Evolutionary conservation across 2,329 filamentous ascomycete species (phyloP), one percentile per base, ranked within the genome.

Genomic region (Alternaria panax): DNA sequence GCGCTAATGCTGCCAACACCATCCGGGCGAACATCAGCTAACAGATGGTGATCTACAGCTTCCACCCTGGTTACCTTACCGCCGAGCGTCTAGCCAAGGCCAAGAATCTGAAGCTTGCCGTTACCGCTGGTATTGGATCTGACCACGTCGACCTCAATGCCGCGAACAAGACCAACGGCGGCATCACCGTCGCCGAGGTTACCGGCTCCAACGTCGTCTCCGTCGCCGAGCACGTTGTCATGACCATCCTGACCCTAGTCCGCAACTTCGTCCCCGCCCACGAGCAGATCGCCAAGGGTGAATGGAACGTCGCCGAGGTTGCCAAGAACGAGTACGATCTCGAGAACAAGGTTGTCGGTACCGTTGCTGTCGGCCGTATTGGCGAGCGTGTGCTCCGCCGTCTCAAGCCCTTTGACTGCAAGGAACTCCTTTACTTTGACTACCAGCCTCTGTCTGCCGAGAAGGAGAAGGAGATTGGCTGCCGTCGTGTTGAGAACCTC

Each of bases 321-420:
- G 95, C 95, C 79, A 98, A 98, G 90, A 93, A 97, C 84, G 94
- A 98, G 86, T 99, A 90, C 80, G 95, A 99, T 77, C 90, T 99
- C 57, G 95, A 98, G 87, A 86, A 86, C 86, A 99, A 99, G 89
- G 92, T 96, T 48, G 95, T 99, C 72, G 95, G 95, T 75, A 99
- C 95, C 78, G 95, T 99, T 60, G 95, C 92, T 75, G 93, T 98
- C 64, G 95, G 95, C 80, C 92, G 95, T 79, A 99, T 99, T 75
- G 95, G 95, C 75, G 93, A 98, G 89, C 93, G 95, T 83, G 95
- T 99, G 59, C 88, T 99, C 72, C 91, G 94, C 81, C 90, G 95
- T 69, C 90, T 99, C 75, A 96, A 96, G 89, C 85, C 93, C 69
- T 99, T 99, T 78, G 94, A 97, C 86, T 99, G 95, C 92, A 97